phyloP scores from a whole-genome alignment of 768 basidiomycete species.

The Lentinula sp. region DNA sequence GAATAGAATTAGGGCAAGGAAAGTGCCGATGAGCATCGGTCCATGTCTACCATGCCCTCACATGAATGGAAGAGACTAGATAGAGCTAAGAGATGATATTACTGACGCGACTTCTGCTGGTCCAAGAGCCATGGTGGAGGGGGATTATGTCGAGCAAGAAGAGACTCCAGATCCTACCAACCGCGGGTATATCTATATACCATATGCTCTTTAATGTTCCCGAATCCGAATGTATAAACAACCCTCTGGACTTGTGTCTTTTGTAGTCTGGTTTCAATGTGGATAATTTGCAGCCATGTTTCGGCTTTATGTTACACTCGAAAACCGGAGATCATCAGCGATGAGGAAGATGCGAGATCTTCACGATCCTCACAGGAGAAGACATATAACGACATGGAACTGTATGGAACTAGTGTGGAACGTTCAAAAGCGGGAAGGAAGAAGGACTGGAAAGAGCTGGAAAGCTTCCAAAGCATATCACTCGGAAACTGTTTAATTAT shows the following conservation, averaged over 20 bases:
- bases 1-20: conserved; percentile 3
- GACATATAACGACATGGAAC: neutral
- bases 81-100: too few relatives aligned
- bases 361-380: neutral
- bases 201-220: neutral
- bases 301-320: neutral
- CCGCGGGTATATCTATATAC: neutral
- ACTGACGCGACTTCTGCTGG: neutral
- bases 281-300: neutral
- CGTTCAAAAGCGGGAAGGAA: neutral
- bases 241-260: neutral
- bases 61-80: neutral
- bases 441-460: neutral
- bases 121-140: neutral
- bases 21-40: conserved; percentile 8
- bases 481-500: neutral
- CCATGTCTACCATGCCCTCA: neutral
- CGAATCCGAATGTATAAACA: neutral
- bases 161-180: neutral
- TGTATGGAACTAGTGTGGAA: neutral
- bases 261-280: neutral
- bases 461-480: neutral
- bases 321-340: neutral
- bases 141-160: neutral
- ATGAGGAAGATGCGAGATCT: neutral